Evolutionary conservation across 345 rosid genomes (phyloP).

Genomic region (Populus ilicifolia): DNA sequence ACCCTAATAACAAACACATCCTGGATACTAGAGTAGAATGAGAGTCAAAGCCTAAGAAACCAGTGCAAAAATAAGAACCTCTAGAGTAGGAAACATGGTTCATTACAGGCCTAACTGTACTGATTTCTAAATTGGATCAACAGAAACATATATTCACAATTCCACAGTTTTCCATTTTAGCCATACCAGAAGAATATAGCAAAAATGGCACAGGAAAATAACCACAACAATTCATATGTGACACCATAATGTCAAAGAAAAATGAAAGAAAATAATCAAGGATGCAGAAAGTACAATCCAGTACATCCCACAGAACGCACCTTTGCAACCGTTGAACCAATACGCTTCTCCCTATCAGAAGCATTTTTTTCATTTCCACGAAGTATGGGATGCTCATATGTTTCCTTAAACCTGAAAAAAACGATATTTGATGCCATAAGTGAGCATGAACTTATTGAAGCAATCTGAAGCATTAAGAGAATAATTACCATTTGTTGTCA

Average conservation of each 20-base stretch:
- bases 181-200: background rate
- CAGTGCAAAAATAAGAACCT: background rate
- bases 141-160: background rate
- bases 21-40: background rate
- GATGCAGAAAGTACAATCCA: background rate
- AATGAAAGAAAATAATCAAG: background rate
- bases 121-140: background rate
- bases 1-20: background rate
- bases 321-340: conserved; percentile 92
- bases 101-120: background rate
- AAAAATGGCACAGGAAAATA: background rate
- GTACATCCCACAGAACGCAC: conserved; percentile 29
- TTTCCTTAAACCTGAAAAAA: conserved; percentile 73
- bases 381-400: conserved; percentile 67
- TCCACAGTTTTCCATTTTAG: background rate
- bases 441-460: conserved; percentile 18
- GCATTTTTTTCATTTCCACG: conserved; percentile 93
- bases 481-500: conserved; percentile 68
- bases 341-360: conserved; percentile 77
- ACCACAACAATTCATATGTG: background rate
- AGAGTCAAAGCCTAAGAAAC: background rate
- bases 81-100: background rate
- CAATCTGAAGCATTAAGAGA: conserved; percentile 11
- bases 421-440: conserved; percentile 14
- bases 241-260: background rate